These are phyloP conservation scores for Neofusicoccum sp. DNA, from an alignment of 2,329 filamentous ascomycete species.

Conservation along the genomic window DNA sequence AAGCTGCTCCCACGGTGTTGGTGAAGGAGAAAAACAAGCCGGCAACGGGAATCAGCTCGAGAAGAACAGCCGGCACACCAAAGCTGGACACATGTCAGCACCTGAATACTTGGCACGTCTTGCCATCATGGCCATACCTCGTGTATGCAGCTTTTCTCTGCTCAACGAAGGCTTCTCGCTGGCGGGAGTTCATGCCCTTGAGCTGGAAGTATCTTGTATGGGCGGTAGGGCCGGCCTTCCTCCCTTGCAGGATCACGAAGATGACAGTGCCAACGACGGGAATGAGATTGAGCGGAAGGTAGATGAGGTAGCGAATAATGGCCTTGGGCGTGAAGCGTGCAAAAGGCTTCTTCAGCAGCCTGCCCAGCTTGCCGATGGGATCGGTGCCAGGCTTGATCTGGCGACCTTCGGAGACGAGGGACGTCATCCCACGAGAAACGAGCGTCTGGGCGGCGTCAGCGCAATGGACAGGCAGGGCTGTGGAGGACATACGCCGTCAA, in stretches of 20 bases:
- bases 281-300: conserved; percentile 90
- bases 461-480: not conserved
- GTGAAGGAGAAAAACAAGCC: conserved; percentile 88
- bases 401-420: conserved; percentile 73
- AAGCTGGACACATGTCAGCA: conserved; percentile 38
- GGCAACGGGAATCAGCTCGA: conserved; percentile 82
- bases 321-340: conserved; percentile 57
- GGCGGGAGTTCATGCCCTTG: conserved; percentile 73
- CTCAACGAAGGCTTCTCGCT: conserved; percentile 70
- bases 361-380: conserved; percentile 59
- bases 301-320: conserved; percentile 78
- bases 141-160: conserved; percentile 76
- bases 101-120: not conserved
- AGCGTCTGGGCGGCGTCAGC: conserved; percentile 43
- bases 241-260: conserved; percentile 74
- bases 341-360: conserved; percentile 59
- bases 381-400: conserved; percentile 64
- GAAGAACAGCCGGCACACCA: conserved; percentile 77
- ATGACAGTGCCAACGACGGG: conserved; percentile 82
- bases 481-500: conserved; percentile 65
- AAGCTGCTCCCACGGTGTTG: conserved; percentile 85
- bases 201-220: conserved; percentile 82
- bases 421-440: conserved; percentile 55
- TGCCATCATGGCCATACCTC: conserved; percentile 54
- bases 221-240: conserved; percentile 55